Percentiles rank a stretch among this genome's conserved stretches.
Evolutionary conservation across 164 flowering plant genomes (phyloP).

Genomic region (Dillenia suffruticosa): DNA sequence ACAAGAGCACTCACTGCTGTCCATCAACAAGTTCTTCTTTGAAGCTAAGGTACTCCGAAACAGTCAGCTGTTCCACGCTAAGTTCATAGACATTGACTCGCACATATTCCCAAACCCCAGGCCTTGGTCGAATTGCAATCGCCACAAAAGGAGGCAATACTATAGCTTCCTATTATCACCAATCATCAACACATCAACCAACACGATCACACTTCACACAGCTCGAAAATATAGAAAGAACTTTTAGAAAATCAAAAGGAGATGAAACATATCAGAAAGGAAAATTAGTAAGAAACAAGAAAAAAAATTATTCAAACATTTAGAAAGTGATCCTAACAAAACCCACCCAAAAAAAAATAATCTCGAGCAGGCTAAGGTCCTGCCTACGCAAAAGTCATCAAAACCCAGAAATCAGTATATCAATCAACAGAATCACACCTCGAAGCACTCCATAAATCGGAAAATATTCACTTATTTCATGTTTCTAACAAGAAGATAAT

Average conservation of each 20-base stretch:
- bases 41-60: conserved; percentile 76
- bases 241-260: background rate
- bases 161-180: conserved; percentile 72
- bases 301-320: too few species aligned
- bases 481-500: too few species aligned
- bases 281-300: background rate
- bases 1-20: conserved; percentile 30
- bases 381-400: too few species aligned
- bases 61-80: conserved; percentile 74
- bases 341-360: background rate
- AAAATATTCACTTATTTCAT: too few species aligned
- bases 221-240: background rate
- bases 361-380: too few species aligned
- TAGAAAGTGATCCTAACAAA: background rate
- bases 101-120: conserved; percentile 97
- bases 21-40: conserved; percentile 84
- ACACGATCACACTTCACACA: conserved; percentile 5
- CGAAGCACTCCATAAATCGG: too few species aligned
- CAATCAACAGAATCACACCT: too few species aligned
- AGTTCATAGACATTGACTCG: conserved; percentile 87
- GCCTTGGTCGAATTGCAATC: conserved; percentile 89
- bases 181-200: conserved; percentile 4
- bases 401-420: too few species aligned
- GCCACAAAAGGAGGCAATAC: conserved; percentile 93
- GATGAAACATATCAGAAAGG: background rate